Evolutionary conservation across 306 rosid genomes (phyloP).

Genomic region (Macrotyloma uniflorum): DNA sequence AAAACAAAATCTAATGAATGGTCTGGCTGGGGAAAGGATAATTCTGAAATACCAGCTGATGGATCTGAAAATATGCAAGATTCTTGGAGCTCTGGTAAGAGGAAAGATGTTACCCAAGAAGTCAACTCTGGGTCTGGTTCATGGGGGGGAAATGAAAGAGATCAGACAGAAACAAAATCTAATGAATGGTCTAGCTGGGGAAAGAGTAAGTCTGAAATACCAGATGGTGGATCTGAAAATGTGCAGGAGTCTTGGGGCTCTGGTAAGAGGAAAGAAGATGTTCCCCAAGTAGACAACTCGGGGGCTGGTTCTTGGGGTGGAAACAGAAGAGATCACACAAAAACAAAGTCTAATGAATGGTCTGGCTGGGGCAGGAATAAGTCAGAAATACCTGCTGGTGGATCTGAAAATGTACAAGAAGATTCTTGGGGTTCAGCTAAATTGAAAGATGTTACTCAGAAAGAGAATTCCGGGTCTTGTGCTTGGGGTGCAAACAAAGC

Average conservation of each 20-base stretch:
- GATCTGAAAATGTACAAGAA: constrained; percentile 1
- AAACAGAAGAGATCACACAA: neutral
- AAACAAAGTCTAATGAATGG: constrained; percentile 17
- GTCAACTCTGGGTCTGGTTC: constrained; percentile 31
- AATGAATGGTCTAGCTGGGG: constrained; percentile 31
- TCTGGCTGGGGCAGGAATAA: constrained; percentile 20
- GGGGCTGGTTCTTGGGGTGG: constrained; percentile 41
- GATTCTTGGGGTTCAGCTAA: constrained; percentile 2
- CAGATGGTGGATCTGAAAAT: neutral
- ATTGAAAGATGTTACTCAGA: constrained; percentile 14
- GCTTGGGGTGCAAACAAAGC: constrained; percentile 40
- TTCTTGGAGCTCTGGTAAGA: neutral
- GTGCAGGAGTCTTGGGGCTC: constrained; percentile 11
- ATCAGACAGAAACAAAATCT: neutral
- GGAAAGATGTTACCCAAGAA: constrained; percentile 6
- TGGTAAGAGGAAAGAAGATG: constrained; percentile 15
- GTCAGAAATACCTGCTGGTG: constrained; percentile 28
- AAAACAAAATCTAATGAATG: constrained; percentile 13
- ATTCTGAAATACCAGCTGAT: constrained; percentile 17
- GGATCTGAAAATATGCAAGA: neutral
- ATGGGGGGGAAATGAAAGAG: constrained; percentile 33
- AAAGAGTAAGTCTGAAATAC: neutral
- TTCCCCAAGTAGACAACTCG: constrained; percentile 20
- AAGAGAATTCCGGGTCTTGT: constrained; percentile 27
- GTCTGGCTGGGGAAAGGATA: constrained; percentile 20